Conservation (phyloP, 208 protist genomes). For the Crithidia mellificae region DNA sequence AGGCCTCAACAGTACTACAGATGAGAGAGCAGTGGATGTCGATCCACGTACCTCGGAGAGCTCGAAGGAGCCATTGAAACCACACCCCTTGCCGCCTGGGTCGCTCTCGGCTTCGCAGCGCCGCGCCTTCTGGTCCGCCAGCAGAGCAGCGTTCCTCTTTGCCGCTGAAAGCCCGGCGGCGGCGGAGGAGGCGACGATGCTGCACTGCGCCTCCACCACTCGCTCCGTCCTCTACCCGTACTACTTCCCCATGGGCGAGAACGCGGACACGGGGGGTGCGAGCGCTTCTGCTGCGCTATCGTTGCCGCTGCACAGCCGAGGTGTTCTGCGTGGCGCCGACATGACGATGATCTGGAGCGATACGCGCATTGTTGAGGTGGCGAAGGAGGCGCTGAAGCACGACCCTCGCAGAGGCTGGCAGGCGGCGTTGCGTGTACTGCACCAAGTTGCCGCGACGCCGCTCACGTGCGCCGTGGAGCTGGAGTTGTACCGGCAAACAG, state of each 20-base stretch:
- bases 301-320: not conserved
- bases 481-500: constrained; percentile 50
- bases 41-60: no score
- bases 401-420: constrained; percentile 39
- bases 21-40: no score
- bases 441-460: constrained; percentile 28
- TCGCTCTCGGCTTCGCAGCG: constrained; percentile 13
- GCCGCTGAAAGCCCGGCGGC: constrained; percentile 55
- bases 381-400: constrained; percentile 25
- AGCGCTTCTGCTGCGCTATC: not conserved
- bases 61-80: not conserved
- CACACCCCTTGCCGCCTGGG: not conserved
- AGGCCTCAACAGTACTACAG: no score
- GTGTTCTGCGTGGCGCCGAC: constrained; percentile 19
- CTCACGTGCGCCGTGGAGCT: constrained; percentile 36
- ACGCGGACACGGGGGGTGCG: not conserved
- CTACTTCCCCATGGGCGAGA: constrained; percentile 10
- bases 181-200: constrained; percentile 53
- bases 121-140: constrained; percentile 22
- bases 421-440: constrained; percentile 38
- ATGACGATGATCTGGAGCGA: constrained; percentile 39
- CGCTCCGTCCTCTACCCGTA: constrained; percentile 30
- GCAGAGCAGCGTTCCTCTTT: constrained; percentile 57
- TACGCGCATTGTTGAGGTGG: constrained; percentile 25
- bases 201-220: constrained; percentile 44